A percentile compares a stretch with the other conserved stretches of the same genome.
Evolutionary conservation across 805 yeast genomes (phyloP).

Genomic region (Scheffersomyces stipitis): DNA sequence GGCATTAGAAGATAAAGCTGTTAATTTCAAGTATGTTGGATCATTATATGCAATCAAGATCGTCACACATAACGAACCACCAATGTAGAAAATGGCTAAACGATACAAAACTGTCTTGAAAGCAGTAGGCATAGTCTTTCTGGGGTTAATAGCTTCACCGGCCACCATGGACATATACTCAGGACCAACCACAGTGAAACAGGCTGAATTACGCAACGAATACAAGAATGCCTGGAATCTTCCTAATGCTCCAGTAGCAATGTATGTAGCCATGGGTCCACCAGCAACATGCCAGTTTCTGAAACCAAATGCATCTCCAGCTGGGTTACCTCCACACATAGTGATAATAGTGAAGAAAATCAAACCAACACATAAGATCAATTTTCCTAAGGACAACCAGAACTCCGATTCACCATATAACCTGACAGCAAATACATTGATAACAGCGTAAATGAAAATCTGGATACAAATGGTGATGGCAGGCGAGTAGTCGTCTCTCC

Average conservation of each 20-base stretch:
- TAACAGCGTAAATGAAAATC: constrained; percentile 57
- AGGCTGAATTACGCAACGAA: constrained; percentile 62
- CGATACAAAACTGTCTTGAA: constrained; percentile 73
- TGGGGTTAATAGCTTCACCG: constrained; percentile 73
- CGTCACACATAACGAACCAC: constrained; percentile 79
- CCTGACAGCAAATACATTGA: constrained; percentile 71
- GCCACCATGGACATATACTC: constrained; percentile 85
- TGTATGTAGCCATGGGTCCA: constrained; percentile 41
- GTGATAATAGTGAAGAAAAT: constrained; percentile 73
- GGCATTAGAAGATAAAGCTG: constrained; percentile 60
- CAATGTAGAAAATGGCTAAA: constrained; percentile 63
- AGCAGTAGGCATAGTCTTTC: constrained; percentile 73
- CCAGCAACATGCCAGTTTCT: constrained; percentile 44
- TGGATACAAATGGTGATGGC: constrained; percentile 70
- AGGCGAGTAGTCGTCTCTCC: constrained; percentile 76
- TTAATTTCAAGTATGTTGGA: constrained; percentile 50
- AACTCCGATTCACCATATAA: constrained; percentile 83
- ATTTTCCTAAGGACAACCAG: constrained; percentile 65
- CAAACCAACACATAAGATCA: constrained; percentile 68
- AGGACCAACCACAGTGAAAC: constrained; percentile 83
- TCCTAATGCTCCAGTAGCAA: constrained; percentile 57
- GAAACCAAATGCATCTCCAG: constrained; percentile 54
- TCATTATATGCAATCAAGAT: constrained; percentile 72
- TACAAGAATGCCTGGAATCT: constrained; percentile 71
- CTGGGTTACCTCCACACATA: constrained; percentile 88